These are phyloP conservation scores for Fusarium heterosporum DNA, from an alignment of 2,329 filamentous ascomycete species.

Conservation along the genomic window DNA sequence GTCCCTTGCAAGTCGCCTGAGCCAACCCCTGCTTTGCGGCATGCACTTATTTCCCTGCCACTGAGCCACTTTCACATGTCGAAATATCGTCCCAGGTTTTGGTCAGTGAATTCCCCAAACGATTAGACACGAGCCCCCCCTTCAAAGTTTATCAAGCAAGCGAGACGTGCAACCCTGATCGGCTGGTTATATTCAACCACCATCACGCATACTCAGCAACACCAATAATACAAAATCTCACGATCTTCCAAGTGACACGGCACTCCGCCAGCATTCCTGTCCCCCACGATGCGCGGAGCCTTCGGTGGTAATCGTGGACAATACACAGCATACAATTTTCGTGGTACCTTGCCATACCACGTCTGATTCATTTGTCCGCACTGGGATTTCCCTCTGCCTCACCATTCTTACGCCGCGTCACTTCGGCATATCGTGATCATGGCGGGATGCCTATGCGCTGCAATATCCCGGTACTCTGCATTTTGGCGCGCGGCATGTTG, in stretches of 20 bases:
- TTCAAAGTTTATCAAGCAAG: slow-evolving; percentile 21
- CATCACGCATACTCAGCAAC: slow-evolving; percentile 26
- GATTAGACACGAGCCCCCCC: slow-evolving; percentile 24
- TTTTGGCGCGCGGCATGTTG: not conserved
- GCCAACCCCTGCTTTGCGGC: slow-evolving; percentile 30
- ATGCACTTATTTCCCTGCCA: slow-evolving; percentile 37
- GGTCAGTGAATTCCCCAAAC: slow-evolving; percentile 3
- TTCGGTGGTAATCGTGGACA: slow-evolving; percentile 4
- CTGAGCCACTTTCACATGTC: slow-evolving; percentile 51
- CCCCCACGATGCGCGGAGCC: slow-evolving; percentile 1
- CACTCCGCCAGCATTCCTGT: slow-evolving; percentile 37
- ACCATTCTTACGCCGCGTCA: slow-evolving; percentile 2
- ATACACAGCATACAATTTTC: not conserved
- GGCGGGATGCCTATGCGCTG: not conserved
- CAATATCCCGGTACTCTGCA: not conserved
- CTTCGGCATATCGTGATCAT: slow-evolving; percentile 7
- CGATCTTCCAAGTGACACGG: slow-evolving; percentile 5
- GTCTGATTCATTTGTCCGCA: slow-evolving; percentile 1
- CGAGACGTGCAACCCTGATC: slow-evolving; percentile 19
- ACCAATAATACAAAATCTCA: slow-evolving; percentile 18
- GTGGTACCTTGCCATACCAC: not conserved
- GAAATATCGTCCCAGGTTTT: slow-evolving; percentile 19
- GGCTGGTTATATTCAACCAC: slow-evolving; percentile 9
- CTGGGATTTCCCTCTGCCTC: not conserved
- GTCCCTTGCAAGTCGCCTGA: slow-evolving; percentile 20